Conservation (phyloP, 2,329 filamentous ascomycete species). For the Fusarium neocosmosporiellum region DNA sequence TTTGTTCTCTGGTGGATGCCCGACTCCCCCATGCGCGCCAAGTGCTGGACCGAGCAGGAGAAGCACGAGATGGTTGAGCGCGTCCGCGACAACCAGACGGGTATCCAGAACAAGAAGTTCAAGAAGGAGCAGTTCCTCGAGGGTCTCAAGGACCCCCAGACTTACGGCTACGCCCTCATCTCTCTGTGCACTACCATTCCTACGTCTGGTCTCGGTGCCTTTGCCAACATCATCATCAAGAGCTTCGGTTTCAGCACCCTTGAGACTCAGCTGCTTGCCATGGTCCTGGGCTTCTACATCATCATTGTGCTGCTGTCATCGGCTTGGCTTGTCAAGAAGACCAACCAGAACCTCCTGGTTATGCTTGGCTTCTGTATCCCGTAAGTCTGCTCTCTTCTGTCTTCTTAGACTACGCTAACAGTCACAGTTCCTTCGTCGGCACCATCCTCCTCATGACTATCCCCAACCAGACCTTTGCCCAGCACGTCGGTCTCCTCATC, state of each 20-base stretch:
- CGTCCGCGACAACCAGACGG: slow-evolving; percentile 69
- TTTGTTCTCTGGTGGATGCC: slow-evolving; percentile 73
- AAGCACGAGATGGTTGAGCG: slow-evolving; percentile 72
- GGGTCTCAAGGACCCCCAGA: slow-evolving; percentile 72
- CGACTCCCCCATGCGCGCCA: slow-evolving; percentile 76
- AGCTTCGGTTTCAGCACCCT: slow-evolving; percentile 72
- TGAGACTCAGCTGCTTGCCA: slow-evolving; percentile 77
- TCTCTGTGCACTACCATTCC: slow-evolving; percentile 79
- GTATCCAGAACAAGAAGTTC: slow-evolving; percentile 65
- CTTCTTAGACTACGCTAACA: slow-evolving; percentile 6
- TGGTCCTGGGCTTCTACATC: slow-evolving; percentile 80
- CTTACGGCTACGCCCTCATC: slow-evolving; percentile 72
- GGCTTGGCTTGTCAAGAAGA: slow-evolving; percentile 75
- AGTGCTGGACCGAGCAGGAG: slow-evolving; percentile 73
- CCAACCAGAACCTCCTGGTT: slow-evolving; percentile 73
- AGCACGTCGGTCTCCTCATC: slow-evolving; percentile 75
- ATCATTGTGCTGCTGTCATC: slow-evolving; percentile 76
- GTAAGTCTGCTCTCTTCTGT: slow-evolving; percentile 49
- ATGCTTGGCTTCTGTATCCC: slow-evolving; percentile 76
- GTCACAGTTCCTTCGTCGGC: slow-evolving; percentile 71
- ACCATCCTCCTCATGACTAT: slow-evolving; percentile 79
- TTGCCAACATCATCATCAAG: slow-evolving; percentile 79
- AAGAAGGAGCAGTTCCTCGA: slow-evolving; percentile 59
- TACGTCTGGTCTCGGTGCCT: slow-evolving; percentile 77
- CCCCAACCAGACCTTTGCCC: slow-evolving; percentile 64